Evolutionary conservation across 345 rosid species (phyloP).

Genomic region (Eucalyptus virginea): DNA sequence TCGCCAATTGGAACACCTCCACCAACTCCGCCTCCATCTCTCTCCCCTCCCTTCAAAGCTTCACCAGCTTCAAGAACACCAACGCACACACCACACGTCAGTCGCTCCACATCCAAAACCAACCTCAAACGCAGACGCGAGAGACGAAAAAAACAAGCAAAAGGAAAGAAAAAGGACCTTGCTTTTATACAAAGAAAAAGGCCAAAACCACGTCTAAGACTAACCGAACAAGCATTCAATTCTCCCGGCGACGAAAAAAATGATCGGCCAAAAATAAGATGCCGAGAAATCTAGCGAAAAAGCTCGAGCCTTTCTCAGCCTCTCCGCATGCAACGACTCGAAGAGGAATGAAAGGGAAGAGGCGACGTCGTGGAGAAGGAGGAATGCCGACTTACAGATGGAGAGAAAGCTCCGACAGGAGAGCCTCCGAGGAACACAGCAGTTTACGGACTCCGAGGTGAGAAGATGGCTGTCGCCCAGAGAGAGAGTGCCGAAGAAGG

Average conservation of each 20-base stretch:
- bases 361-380: background rate
- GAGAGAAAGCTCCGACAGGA: background rate
- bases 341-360: background rate
- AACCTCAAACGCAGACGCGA: background rate
- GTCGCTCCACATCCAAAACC: background rate
- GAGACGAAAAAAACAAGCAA: no score
- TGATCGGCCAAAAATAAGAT: background rate
- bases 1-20: conserved; percentile 27
- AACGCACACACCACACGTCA: background rate
- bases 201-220: background rate
- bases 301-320: background rate
- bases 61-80: background rate
- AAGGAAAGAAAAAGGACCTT: background rate
- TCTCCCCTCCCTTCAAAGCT: background rate
- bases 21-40: conserved; percentile 25
- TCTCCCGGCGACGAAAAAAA: background rate
- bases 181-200: background rate
- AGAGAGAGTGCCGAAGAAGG: background rate
- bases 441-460: background rate
- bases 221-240: background rate
- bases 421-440: background rate
- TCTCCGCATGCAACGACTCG: background rate
- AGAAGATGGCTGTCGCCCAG: background rate
- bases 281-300: background rate
- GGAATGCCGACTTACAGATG: background rate